Evolutionary conservation across 2,329 filamentous ascomycete species (phyloP), one percentile per base, ranked within the genome.

Genomic region (Cladosporium sp.): DNA sequence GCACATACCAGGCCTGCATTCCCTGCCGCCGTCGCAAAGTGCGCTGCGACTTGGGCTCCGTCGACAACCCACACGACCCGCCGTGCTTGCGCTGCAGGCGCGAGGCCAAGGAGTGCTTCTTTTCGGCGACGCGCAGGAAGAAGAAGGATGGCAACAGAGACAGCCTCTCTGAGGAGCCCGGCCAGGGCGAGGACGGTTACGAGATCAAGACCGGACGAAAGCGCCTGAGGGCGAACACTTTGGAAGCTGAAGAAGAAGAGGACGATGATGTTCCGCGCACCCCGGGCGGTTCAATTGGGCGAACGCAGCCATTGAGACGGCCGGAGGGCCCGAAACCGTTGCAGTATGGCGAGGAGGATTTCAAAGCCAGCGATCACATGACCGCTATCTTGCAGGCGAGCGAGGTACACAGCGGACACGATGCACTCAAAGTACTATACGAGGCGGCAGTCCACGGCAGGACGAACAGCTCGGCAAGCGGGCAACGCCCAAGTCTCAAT

Each of bases 71-170:
- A 22, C 86, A 92, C 74, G 91, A 96, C 67, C 93, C 93, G 56
- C 94, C 94, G 2, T 99, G 94, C 73, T 89, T 93, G 59, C 86
- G 94, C 70, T 99, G 94, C 73, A 88, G 91, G 54, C 87, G 94
- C 65, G 94, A 99, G 78, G 91, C 88, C 77, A 97, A 97, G 74
- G 88, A 96, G 68, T 99, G 94, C 78, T 96, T 88, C 81, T 99
- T 99, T 79, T 96, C 91, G 61, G 90, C 91, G 19, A 97, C 92
- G 32, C 83, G 94, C 51, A 86, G 94, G 70, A 85, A 91, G 71
- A 95, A 94, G 80, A 82, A 82, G 48, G 84, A 77, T 24, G 62
- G 53, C 37, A 58, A 45, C 13, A 62, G 64, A 12, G 79, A 77
- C 58, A 74, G 72, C 53, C 72, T 71, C 28, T 63, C 67, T 7